Conservation (phyloP, 208 protist genomes). For the Blastocrithidia nonstop region DNA sequence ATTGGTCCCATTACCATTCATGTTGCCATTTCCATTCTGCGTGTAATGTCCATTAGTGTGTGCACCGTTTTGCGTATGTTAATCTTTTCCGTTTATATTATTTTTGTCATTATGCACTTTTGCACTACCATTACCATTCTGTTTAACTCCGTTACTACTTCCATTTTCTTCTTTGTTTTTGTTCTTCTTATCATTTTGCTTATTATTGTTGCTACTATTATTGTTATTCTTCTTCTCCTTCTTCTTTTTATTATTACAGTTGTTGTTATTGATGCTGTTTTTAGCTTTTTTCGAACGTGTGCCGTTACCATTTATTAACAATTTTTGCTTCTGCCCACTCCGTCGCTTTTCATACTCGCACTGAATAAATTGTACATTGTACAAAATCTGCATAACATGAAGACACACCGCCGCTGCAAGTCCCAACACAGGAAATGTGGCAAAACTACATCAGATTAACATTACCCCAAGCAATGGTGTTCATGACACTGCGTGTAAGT, state of each 20-base stretch:
- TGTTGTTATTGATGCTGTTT: neutral
- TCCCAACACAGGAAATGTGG: constrained; percentile 23
- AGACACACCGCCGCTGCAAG: constrained; percentile 21
- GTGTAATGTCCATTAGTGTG: constrained; percentile 2
- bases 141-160: constrained; percentile 4
- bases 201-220: constrained; percentile 1
- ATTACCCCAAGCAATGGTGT: constrained; percentile 41
- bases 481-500: constrained; percentile 11
- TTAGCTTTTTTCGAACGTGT: neutral
- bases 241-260: neutral
- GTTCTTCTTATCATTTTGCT: constrained; percentile 3
- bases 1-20: too few relatives aligned
- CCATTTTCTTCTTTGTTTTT: neutral
- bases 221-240: neutral
- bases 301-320: constrained; percentile 2
- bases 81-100: neutral
- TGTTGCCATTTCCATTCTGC: too few relatives aligned
- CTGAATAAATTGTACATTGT: constrained; percentile 32
- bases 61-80: constrained; percentile 1
- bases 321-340: constrained; percentile 1
- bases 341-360: neutral
- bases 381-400: constrained; percentile 48
- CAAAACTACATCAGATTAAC: constrained; percentile 48
- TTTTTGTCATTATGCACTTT: neutral
- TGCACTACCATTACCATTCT: neutral